phyloP scores from a whole-genome alignment of 106 monocot species.

The Dendrobium nobile region DNA sequence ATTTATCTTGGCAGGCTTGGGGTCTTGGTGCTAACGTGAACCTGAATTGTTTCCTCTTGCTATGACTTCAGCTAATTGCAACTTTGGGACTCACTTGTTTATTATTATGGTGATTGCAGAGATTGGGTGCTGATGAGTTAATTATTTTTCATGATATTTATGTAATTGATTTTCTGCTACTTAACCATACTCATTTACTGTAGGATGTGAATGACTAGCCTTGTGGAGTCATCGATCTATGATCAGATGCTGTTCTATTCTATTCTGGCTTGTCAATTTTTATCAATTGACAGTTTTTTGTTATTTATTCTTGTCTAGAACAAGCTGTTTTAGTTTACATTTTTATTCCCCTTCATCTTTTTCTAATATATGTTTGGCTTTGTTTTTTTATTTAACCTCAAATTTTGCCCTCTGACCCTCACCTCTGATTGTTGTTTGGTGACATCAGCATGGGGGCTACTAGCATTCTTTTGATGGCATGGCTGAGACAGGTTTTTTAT shows the following conservation, averaged over 20 bases:
- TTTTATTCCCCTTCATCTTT: neutral
- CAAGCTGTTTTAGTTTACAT: neutral
- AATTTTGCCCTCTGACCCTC: neutral
- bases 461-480: slow-evolving; percentile 3
- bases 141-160: slow-evolving; percentile 2
- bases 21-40: slow-evolving; percentile 47
- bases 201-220: slow-evolving; percentile 7
- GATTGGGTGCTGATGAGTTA: neutral
- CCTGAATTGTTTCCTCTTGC: slow-evolving; percentile 57
- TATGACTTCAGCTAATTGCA: slow-evolving; percentile 50
- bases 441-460: neutral
- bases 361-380: slow-evolving; percentile 1
- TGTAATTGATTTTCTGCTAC: slow-evolving; percentile 4
- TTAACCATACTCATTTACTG: slow-evolving; percentile 5
- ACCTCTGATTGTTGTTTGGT: neutral
- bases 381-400: neutral
- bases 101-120: slow-evolving; percentile 64
- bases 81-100: slow-evolving; percentile 55
- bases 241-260: slow-evolving; percentile 6
- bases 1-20: slow-evolving; percentile 48
- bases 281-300: neutral
- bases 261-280: neutral
- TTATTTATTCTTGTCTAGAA: neutral
- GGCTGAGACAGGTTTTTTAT: neutral
- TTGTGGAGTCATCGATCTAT: slow-evolving; percentile 8